Base-by-base conservation (phyloP, 495 filamentous ascomycete genomes). In the Hyaloscypha bicolor region DNA sequence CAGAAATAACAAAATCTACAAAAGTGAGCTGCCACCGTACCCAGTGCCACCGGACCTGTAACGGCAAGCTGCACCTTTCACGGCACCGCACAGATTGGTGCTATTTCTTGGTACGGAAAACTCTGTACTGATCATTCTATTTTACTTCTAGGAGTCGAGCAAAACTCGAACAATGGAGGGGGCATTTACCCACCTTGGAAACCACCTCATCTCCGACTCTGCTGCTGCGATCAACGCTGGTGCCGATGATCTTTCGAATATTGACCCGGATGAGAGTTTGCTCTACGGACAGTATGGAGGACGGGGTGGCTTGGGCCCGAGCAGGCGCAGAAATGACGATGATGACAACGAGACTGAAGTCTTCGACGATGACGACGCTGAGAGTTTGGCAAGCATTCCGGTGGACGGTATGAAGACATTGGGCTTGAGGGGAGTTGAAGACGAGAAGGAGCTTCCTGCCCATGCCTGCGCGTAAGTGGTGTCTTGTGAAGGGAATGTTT, bases 401-500 rank as follows among this genome's bases (percentile, higher is more conserved):
- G 85, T 93, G 42, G 90, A 92, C 62, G 90, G 89, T 63, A 86
- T 88, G 69, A 90, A 90, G 73, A 82, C 84, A 66, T 85, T 93
- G 63, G 85, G 82, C 52, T 77, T 88, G 55, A 82, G 86, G 67
- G 83, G 86, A 62, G 80, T 85, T 12, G 86, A 88, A 73, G 94
- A 97, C 73, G 93, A 97, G 69, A 93, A 93, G 69, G 93, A 97
- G 77, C 87, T 98, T 42, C 95, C 95, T 52, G 82, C 91, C 64
- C 94, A 99, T 84, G 95, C 95, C 67, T 99, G 95, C 92, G 93
- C 95, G 88, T 96, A 84, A 83, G 93, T 90, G 51, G 42, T 53
- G 1, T 11, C 35, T 51, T 33, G 55, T 64, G 48, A 11, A 29
- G 9, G 21, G 21, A 39, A 48, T 59, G 31, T 60, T 52, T 62